Conservation (phyloP, 1,139 yeast species). For the Sugiyamaella grinbergsii region DNA sequence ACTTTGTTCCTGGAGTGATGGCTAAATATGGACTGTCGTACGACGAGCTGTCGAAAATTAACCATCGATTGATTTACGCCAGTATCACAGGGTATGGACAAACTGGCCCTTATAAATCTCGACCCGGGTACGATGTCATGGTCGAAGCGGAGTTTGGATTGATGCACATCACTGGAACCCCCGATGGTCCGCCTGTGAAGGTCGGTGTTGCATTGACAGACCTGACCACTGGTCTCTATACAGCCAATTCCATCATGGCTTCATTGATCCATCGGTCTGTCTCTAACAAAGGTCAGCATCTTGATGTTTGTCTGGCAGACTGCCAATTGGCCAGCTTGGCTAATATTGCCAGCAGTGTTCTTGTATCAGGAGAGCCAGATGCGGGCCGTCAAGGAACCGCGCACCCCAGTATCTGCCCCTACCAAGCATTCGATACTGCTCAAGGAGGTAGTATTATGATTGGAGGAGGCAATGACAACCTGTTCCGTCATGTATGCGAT, state of each 20-base stretch:
- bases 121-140: conserved; percentile 51
- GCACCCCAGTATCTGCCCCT: conserved; percentile 49
- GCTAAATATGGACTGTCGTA: conserved; percentile 45
- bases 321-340: conserved; percentile 48
- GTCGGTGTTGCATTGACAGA: conserved; percentile 51
- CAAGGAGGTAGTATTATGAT: conserved; percentile 45
- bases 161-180: conserved; percentile 50
- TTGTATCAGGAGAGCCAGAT: conserved; percentile 47
- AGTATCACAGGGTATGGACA: conserved; percentile 48
- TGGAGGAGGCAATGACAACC: conserved; percentile 49
- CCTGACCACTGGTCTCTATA: conserved; percentile 47
- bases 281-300: conserved; percentile 45
- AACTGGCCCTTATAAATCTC: conserved; percentile 42
- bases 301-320: conserved; percentile 45
- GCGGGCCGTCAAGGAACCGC: conserved; percentile 48
- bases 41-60: conserved; percentile 35
- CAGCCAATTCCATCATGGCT: conserved; percentile 46
- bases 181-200: conserved; percentile 47
- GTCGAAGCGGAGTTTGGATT: conserved; percentile 51
- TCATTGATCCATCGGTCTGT: conserved; percentile 42
- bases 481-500: conserved; percentile 42
- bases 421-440: conserved; percentile 46
- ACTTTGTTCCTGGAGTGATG: conserved; percentile 47
- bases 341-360: conserved; percentile 46
- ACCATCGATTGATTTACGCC: conserved; percentile 44